Percentiles rank a stretch among this genome's conserved stretches.
These are phyloP conservation scores for Tarenaya hassleriana DNA, from an alignment of 345 rosid genomes.

Conservation along the genomic window DNA sequence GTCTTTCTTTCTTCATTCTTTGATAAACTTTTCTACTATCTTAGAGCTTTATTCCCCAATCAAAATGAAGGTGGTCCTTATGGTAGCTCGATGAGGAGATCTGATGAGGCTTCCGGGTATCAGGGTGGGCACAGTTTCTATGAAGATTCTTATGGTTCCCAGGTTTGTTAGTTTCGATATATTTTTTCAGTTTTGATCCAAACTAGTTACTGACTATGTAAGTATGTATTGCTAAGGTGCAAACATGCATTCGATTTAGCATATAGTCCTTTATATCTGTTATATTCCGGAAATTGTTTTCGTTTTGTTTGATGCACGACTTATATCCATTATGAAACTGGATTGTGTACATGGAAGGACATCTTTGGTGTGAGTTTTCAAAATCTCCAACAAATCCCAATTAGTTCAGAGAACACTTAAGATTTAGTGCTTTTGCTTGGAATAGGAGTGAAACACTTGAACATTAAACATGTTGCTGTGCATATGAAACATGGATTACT, in stretches of 20 bases:
- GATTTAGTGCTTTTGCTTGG: background rate
- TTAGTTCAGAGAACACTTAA: too few relatives aligned
- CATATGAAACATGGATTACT: background rate
- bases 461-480: background rate
- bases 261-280: too few relatives aligned
- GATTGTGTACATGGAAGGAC: background rate
- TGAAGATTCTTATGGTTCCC: conserved; percentile 51
- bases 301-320: background rate
- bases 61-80: conserved; percentile 49
- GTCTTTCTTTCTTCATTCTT: conserved; percentile 1
- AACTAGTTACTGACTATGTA: too few relatives aligned
- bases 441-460: background rate
- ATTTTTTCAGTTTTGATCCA: background rate
- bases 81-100: conserved; percentile 44
- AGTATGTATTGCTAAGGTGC: too few relatives aligned
- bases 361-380: background rate
- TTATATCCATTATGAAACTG: too few relatives aligned
- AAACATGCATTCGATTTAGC: too few relatives aligned
- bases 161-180: conserved; percentile 41
- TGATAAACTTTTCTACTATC: background rate
- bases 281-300: too few relatives aligned
- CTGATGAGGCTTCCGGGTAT: conserved; percentile 48
- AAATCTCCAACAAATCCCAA: background rate
- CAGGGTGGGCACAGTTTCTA: conserved; percentile 41
- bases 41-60: conserved; percentile 16